phyloP scores from a whole-genome alignment of 2,329 filamentous ascomycete genomes.

The Xylariaceae sp. region DNA sequence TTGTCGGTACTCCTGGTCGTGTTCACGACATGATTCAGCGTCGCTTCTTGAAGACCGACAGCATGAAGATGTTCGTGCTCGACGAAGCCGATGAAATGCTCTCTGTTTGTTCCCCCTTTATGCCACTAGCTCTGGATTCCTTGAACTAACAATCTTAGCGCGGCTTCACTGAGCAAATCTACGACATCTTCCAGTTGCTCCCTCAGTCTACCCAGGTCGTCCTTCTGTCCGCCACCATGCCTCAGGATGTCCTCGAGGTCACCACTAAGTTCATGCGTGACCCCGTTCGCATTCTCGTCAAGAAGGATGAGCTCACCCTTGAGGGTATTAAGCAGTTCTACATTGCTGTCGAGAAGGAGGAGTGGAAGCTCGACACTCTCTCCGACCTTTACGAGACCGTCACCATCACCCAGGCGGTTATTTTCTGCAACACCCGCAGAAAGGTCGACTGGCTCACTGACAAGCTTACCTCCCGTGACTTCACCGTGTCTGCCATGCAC shows the following conservation, averaged over 20 bases:
- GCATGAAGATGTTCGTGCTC: constrained; percentile 99
- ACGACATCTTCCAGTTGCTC: constrained; percentile 99
- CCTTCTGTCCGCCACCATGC: constrained; percentile 96
- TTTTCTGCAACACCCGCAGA: constrained; percentile 99
- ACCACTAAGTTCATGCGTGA: constrained; percentile 99
- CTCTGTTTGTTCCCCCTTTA: constrained; percentile 54
- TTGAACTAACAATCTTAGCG: constrained; percentile 52
- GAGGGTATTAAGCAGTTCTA: constrained; percentile 99
- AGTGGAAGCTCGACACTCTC: constrained; percentile 99
- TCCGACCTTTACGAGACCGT: constrained; percentile 99
- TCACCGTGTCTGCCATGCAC: constrained; percentile 99
- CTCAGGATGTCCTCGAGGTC: constrained; percentile 97
- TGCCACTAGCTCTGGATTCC: neutral
- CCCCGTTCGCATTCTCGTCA: constrained; percentile 96
- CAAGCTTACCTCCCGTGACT: constrained; percentile 97
- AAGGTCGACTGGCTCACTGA: constrained; percentile 99
- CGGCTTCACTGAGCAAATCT: constrained; percentile 99
- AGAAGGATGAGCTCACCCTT: constrained; percentile 98
- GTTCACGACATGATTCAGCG: constrained; percentile 99
- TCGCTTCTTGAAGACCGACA: constrained; percentile 91
- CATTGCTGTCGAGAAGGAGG: constrained; percentile 99
- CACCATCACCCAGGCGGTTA: constrained; percentile 98
- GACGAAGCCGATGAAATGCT: constrained; percentile 99
- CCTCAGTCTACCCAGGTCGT: constrained; percentile 98
- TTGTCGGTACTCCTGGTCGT: constrained; percentile 96